Percentiles rank a stretch among this genome's conserved stretches.
These are phyloP conservation scores for Casaregolazyma lundiana DNA, from an alignment of 1,139 yeast genomes.

Conservation along the genomic window DNA sequence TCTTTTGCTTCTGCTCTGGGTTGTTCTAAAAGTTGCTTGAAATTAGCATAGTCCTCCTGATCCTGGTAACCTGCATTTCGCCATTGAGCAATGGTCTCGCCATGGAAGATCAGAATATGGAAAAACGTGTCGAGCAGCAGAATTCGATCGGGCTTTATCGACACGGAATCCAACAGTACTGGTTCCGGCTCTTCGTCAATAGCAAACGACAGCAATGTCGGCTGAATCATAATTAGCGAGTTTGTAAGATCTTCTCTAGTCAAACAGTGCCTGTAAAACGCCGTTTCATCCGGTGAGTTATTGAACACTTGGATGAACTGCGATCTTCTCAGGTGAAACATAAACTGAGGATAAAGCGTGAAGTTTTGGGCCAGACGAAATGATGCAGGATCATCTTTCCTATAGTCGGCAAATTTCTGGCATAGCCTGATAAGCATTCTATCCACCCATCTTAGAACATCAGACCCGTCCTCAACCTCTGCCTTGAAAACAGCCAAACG, in stretches of 20 bases:
- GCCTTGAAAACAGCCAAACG: constrained; percentile 88
- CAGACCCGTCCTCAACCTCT: constrained; percentile 65
- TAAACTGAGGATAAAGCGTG: constrained; percentile 90
- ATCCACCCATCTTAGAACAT: constrained; percentile 81
- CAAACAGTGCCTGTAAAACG: constrained; percentile 90
- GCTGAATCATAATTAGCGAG: constrained; percentile 96
- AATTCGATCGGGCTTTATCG: constrained; percentile 84
- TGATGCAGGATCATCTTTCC: constrained; percentile 68
- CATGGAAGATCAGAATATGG: constrained; percentile 93
- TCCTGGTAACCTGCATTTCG: constrained; percentile 93
- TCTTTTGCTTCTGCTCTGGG: constrained; percentile 93
- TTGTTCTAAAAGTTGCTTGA: constrained; percentile 78
- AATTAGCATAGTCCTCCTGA: constrained; percentile 81
- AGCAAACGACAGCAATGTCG: constrained; percentile 83
- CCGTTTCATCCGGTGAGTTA: constrained; percentile 98
- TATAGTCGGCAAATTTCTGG: constrained; percentile 81
- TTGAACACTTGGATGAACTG: constrained; percentile 95
- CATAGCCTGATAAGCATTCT: constrained; percentile 79
- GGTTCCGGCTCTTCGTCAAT: constrained; percentile 80
- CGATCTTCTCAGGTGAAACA: constrained; percentile 92
- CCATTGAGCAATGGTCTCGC: constrained; percentile 94
- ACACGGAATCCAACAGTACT: constrained; percentile 89
- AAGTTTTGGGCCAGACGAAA: constrained; percentile 76
- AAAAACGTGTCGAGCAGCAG: constrained; percentile 89
- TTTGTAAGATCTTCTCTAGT: constrained; percentile 88